A percentile compares a stretch with the other conserved stretches of the same genome.
phyloP scores from a whole-genome alignment of 805 yeast species.

The Suhomyces pyralidae region DNA sequence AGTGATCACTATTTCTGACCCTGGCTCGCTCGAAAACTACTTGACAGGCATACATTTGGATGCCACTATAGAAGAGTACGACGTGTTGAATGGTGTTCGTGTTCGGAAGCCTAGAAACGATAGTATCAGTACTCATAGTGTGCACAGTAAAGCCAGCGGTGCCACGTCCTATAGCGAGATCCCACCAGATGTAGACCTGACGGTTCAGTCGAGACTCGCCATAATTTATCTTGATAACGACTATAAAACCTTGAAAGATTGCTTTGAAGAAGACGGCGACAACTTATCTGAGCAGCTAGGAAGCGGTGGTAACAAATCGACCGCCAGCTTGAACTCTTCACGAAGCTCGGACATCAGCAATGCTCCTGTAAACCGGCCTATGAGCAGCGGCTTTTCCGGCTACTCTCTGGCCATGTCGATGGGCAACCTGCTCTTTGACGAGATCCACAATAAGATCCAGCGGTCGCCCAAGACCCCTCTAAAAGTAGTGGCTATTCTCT shows the following conservation, averaged over 20 bases:
- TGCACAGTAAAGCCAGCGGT: not conserved
- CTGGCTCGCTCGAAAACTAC: not conserved
- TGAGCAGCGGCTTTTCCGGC: not conserved
- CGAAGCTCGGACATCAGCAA: not conserved
- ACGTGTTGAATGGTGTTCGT: not conserved
- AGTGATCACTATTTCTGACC: constrained; percentile 11
- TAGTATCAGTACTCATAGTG: not conserved
- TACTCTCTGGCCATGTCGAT: not conserved
- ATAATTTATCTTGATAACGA: constrained; percentile 8
- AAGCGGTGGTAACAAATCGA: no score
- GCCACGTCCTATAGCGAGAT: not conserved
- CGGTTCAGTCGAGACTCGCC: constrained; percentile 5
- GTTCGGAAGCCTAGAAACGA: not conserved
- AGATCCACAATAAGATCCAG: not conserved
- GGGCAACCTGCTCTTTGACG: constrained; percentile 3
- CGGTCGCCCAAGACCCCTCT: constrained; percentile 14
- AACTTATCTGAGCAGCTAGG: not conserved
- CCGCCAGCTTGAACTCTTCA: not conserved
- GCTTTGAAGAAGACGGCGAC: not conserved
- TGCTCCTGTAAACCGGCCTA: not conserved
- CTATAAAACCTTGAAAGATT: constrained; percentile 6
- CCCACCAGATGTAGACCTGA: not conserved
- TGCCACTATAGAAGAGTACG: not conserved
- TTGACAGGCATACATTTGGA: not conserved
- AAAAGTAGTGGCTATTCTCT: constrained; percentile 18